Evolutionary conservation across 768 basidiomycete species (phyloP), one percentile per base, ranked within the genome.

Genomic region (Lentinula boryana): DNA sequence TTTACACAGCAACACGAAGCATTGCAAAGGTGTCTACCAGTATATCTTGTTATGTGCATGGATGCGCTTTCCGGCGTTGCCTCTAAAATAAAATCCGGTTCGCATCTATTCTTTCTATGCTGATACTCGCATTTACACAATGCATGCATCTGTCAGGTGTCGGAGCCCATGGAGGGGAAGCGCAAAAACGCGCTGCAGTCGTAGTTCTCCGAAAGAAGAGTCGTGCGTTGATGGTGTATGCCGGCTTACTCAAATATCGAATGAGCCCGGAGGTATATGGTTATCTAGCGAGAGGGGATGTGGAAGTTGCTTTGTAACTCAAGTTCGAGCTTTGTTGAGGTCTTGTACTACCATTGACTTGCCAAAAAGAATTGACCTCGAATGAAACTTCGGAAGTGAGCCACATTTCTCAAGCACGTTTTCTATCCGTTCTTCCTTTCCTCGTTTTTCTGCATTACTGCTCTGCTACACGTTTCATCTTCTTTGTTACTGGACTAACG

Each of bases 231-330:
- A 93, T 95, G 83, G 83, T 93, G 60, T 97, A 93, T 73, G 93
- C 90, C 33, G 89, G 90, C 27, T 87, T 92, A 63, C 76, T 95
- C 59, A 89, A 91, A 67, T 95, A 95, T 71, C 83, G 93, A 62
- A 87, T 97, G 85, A 89, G 89, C 35, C 86, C 89, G 21, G 93
- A 96, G 69, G 87, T 94, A 62, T 94, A 95, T 74, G 88, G 88
- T 35, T 92, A 95, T 71, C 78, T 96, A 58, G 90, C 91, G 12
- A 78, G 91, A 61, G 68, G 93, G 64, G 93, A 95, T 65, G 92
- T 95, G 1, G 91, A 92, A 73, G 89, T 92, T 65, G 88, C 90
- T 21, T 76, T 92, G 67, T 91, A 69, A 76, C 65, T 41, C 33
- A 36, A 9, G 6, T 8, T 16, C 27, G 27, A 27, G 27, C 27